These are phyloP conservation scores for Colletotrichum orchidophilum DNA, from an alignment of 2,329 filamentous ascomycete species.

Conservation along the genomic window DNA sequence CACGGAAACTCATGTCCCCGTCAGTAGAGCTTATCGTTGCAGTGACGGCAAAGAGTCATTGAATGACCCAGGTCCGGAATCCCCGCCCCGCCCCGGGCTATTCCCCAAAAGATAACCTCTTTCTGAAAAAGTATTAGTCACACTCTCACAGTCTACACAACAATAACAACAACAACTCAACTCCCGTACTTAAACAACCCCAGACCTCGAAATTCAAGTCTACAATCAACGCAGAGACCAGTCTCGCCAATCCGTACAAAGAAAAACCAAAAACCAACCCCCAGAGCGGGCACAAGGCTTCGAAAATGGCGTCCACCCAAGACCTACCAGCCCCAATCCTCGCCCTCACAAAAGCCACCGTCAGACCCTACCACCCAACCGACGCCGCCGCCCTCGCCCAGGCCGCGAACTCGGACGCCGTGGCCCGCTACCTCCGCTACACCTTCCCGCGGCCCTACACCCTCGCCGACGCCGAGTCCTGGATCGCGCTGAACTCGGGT, in stretches of 20 bases:
- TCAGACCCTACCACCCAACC: constrained; percentile 50
- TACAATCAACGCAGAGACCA: too few relatives aligned
- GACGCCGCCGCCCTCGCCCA: constrained; percentile 49
- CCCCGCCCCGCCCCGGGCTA: not conserved
- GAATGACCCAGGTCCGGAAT: not conserved
- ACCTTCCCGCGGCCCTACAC: constrained; percentile 58
- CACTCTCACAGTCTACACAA: not conserved
- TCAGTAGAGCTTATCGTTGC: not conserved
- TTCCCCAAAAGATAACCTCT: not conserved
- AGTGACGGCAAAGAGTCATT: constrained; percentile 3
- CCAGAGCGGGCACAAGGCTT: accelerated
- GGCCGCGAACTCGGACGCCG: constrained; percentile 49
- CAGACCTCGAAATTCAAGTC: not conserved
- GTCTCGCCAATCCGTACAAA: too few relatives aligned
- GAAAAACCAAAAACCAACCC: too few relatives aligned
- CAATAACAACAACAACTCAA: not conserved
- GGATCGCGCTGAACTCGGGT: constrained; percentile 40
- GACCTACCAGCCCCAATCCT: constrained; percentile 17
- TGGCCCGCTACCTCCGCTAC: constrained; percentile 52
- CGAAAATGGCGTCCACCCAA: not conserved
- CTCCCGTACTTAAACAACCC: not conserved
- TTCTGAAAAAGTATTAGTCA: not conserved
- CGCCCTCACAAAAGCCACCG: constrained; percentile 36
- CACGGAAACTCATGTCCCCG: not conserved
- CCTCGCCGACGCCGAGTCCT: constrained; percentile 48